phyloP scores from a whole-genome alignment of 139 green algal species.

The Micromonas commoda region DNA sequence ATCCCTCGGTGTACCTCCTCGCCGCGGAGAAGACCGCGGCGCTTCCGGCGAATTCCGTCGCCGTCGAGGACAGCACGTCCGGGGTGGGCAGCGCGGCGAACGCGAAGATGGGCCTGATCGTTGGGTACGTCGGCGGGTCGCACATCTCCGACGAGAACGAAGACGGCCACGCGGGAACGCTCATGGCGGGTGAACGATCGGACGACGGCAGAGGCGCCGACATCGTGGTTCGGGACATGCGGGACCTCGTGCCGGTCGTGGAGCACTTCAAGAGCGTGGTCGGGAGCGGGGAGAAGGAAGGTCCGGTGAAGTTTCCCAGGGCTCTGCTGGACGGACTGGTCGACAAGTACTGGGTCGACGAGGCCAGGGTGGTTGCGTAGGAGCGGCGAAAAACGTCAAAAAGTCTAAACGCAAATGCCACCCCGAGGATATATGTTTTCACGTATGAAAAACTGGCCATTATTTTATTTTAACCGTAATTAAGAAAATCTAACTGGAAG shows the following conservation, averaged over 20 bases:
- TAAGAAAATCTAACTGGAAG: no score
- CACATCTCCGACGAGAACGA: constrained; percentile 6
- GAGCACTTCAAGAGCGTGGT: neutral
- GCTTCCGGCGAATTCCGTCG: neutral
- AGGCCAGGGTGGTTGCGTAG: neutral
- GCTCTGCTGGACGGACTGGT: neutral
- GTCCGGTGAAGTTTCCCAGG: neutral
- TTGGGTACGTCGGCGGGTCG: constrained; percentile 14
- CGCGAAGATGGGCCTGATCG: constrained; percentile 12
- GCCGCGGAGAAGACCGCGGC: neutral
- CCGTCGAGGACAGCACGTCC: constrained; percentile 17
- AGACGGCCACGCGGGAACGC: neutral
- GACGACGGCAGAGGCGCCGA: constrained; percentile 11
- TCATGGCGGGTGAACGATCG: neutral
- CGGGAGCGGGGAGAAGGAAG: neutral
- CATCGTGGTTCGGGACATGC: constrained; percentile 17
- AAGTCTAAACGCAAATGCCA: no score
- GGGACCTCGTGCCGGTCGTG: constrained; percentile 9
- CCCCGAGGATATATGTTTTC: no score
- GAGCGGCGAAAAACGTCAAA: no score
- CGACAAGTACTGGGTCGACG: neutral
- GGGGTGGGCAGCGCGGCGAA: constrained; percentile 12
- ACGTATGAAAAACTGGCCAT: no score
- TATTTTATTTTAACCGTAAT: no score
- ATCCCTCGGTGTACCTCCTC: constrained; percentile 18